Evolutionary conservation across 2,329 filamentous ascomycete species (phyloP).

Genomic region (Penicillium sp.): DNA sequence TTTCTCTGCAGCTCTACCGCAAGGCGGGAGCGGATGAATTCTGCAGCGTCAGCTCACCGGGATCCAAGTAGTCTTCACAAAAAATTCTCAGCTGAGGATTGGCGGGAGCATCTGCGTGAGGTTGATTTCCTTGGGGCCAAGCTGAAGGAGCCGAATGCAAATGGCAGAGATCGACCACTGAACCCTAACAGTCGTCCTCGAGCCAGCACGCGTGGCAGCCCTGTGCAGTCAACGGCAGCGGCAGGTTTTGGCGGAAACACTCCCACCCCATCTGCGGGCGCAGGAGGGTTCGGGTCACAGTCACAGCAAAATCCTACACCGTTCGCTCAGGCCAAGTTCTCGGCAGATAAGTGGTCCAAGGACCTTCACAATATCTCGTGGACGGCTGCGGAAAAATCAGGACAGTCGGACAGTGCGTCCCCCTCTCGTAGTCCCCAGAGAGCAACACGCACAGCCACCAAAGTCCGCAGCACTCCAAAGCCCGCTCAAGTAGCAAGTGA

Average conservation of each 20-base stretch:
- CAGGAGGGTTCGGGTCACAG: constrained; percentile 5
- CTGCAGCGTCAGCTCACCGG: constrained; percentile 27
- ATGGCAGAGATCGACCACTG: constrained; percentile 13
- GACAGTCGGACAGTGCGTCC: constrained; percentile 22
- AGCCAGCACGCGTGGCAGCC: constrained; percentile 17
- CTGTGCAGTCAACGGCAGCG: constrained; percentile 16
- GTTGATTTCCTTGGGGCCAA: constrained; percentile 34
- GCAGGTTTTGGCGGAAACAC: constrained; percentile 15
- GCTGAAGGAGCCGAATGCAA: constrained; percentile 18
- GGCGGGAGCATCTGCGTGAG: constrained; percentile 32
- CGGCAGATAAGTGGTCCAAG: constrained; percentile 35
- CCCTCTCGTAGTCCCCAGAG: constrained; percentile 33
- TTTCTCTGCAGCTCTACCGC: constrained; percentile 5
- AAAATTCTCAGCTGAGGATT: constrained; percentile 39
- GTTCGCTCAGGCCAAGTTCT: constrained; percentile 34
- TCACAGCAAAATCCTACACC: constrained; percentile 23
- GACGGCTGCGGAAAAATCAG: constrained; percentile 24
- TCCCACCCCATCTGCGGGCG: constrained; percentile 9
- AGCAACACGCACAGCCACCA: constrained; percentile 22
- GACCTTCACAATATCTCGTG: constrained; percentile 32
- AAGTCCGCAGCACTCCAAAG: constrained; percentile 26
- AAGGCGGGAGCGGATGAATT: constrained; percentile 2
- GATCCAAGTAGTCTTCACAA: constrained; percentile 32
- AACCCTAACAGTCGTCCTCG: constrained; percentile 18
- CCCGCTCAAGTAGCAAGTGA: constrained; percentile 35